Evolutionary conservation across 2,329 filamentous ascomycete genomes (phyloP).

Genomic region (Fusarium redolens): DNA sequence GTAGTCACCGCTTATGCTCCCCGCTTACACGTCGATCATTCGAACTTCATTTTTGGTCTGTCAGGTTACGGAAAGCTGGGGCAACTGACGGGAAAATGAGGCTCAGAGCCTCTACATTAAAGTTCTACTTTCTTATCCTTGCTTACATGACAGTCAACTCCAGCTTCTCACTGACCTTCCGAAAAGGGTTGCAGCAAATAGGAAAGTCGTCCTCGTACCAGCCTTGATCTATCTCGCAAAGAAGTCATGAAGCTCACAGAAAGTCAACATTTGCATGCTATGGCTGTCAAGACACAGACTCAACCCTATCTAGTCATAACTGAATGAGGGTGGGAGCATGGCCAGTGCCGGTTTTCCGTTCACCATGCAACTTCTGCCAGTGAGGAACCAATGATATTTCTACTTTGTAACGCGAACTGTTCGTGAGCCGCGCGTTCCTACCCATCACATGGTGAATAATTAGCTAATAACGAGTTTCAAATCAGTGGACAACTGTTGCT

Average conservation of each 20-base stretch:
- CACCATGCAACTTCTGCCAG: background rate
- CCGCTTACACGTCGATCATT: background rate
- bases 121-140: fast-evolving
- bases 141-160: fast-evolving
- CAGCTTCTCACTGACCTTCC: background rate
- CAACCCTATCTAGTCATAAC: background rate
- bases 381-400: fast-evolving
- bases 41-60: too few species aligned
- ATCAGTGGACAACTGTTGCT: background rate
- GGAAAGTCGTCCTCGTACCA: background rate
- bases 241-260: too few species aligned
- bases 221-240: too few species aligned
- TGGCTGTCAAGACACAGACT: fast-evolving
- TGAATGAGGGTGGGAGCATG: fast-evolving
- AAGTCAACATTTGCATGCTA: too few species aligned
- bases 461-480: fast-evolving
- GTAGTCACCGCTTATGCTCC: background rate
- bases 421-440: background rate
- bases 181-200: background rate
- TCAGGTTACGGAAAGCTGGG: too few species aligned
- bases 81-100: background rate
- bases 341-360: background rate
- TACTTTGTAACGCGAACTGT: fast-evolving
- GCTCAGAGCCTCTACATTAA: fast-evolving
- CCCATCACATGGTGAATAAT: fast-evolving